Conservation (phyloP, 495 filamentous ascomycete genomes). For the Durotheca rogersii region DNA sequence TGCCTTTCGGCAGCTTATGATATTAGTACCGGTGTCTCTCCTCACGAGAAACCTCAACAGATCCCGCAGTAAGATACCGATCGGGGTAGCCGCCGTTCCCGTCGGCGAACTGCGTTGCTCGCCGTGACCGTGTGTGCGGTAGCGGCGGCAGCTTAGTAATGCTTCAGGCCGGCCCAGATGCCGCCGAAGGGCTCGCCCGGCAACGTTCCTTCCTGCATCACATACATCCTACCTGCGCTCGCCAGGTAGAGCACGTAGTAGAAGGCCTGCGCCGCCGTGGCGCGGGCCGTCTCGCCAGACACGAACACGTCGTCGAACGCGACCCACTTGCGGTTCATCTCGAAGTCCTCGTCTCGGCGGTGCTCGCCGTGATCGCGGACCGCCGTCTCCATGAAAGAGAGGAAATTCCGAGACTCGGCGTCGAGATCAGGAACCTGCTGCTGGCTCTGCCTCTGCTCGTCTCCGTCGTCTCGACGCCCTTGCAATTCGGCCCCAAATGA, state of each 20-base stretch:
- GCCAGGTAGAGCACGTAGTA: constrained; percentile 70
- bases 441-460: constrained; percentile 11
- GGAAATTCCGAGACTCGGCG: constrained; percentile 44
- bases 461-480: neutral
- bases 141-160: neutral
- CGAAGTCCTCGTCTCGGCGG: constrained; percentile 39
- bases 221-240: constrained; percentile 59
- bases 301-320: constrained; percentile 66
- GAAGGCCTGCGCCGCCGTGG: constrained; percentile 70
- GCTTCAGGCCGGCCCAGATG: constrained; percentile 37
- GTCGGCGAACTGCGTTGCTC: no score
- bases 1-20: no score
- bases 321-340: constrained; percentile 38
- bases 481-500: constrained; percentile 15
- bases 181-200: constrained; percentile 37
- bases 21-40: no score
- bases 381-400: constrained; percentile 57
- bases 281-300: constrained; percentile 49
- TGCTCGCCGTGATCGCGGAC: constrained; percentile 40
- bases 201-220: constrained; percentile 51
- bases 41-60: no score
- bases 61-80: no score
- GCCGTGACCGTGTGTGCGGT: neutral
- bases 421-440: constrained; percentile 32
- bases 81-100: no score